Conservation (phyloP, 1,284 basidiomycete genomes). For the Fomitopsis betulina region DNA sequence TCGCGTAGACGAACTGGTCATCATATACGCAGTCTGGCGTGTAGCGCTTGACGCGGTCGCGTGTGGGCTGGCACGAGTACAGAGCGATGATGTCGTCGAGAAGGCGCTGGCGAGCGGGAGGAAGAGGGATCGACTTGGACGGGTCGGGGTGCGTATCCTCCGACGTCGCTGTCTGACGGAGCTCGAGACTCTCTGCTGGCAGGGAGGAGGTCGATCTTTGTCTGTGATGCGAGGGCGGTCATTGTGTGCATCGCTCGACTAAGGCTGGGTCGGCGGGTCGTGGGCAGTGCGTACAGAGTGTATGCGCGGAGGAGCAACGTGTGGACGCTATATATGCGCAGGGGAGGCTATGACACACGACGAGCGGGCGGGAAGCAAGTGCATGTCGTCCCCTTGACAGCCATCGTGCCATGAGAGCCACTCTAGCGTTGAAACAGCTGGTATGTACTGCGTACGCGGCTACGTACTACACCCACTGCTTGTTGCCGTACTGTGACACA, state of each 20-base stretch:
- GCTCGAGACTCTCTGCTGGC: slow-evolving; percentile 23
- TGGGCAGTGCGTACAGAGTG: neutral
- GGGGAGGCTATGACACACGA: neutral
- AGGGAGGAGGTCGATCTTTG: slow-evolving; percentile 13
- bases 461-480: slow-evolving; percentile 12
- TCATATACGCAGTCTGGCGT: slow-evolving; percentile 29
- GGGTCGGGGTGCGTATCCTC: slow-evolving; percentile 27
- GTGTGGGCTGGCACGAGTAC: slow-evolving; percentile 26
- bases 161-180: slow-evolving; percentile 19
- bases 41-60: slow-evolving; percentile 25
- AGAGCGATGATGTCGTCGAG: slow-evolving; percentile 27
- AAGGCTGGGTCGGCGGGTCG: neutral
- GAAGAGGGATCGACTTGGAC: slow-evolving; percentile 22
- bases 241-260: neutral
- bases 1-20: slow-evolving; percentile 30
- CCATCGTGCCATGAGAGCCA: no score
- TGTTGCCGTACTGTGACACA: slow-evolving; percentile 32
- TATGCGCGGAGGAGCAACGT: neutral
- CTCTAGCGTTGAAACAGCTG: no score
- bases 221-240: neutral
- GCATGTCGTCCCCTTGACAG: neutral
- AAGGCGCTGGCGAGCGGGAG: slow-evolving; percentile 24
- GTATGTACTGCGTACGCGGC: no score
- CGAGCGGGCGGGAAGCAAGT: neutral
- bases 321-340: neutral